Evolutionary conservation across 495 filamentous ascomycete species (phyloP).

Genomic region (Lasiosphaeria ovina): DNA sequence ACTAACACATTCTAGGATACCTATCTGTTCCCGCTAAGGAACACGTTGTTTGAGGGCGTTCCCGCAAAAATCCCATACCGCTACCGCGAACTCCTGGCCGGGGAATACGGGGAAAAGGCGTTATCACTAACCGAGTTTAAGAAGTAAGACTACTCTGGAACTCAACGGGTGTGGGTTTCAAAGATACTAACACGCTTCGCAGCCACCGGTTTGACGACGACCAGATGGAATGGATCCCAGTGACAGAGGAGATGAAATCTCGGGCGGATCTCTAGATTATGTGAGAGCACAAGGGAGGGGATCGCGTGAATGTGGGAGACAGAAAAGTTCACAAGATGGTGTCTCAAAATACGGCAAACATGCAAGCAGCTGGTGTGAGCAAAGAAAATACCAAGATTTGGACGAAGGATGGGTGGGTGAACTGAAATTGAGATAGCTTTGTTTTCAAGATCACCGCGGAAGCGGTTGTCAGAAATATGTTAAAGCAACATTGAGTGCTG

Average conservation of each 20-base stretch:
- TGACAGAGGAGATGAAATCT: neutral
- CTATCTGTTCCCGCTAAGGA: constrained; percentile 41
- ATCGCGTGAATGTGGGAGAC: no score
- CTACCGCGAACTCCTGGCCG: constrained; percentile 56
- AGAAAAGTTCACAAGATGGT: no score
- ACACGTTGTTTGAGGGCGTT: constrained; percentile 60
- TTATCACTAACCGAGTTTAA: constrained; percentile 50
- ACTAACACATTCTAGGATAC: constrained; percentile 29
- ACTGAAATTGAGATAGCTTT: no score
- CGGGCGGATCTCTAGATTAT: neutral
- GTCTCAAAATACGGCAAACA: no score
- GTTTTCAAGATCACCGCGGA: no score
- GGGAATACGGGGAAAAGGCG: constrained; percentile 58
- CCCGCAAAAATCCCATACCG: constrained; percentile 59
- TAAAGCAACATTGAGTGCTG: no score
- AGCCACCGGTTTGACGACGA: constrained; percentile 42
- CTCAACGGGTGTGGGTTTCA: neutral
- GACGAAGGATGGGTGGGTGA: no score
- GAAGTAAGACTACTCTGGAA: constrained; percentile 43
- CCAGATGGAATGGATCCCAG: constrained; percentile 35
- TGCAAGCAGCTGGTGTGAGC: no score
- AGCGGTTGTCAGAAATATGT: no score
- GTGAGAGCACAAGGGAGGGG: no score
- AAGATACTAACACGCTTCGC: neutral
- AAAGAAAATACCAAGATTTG: no score